Conservation (phyloP, 495 filamentous ascomycete genomes). For the Penicillium argentinense region DNA sequence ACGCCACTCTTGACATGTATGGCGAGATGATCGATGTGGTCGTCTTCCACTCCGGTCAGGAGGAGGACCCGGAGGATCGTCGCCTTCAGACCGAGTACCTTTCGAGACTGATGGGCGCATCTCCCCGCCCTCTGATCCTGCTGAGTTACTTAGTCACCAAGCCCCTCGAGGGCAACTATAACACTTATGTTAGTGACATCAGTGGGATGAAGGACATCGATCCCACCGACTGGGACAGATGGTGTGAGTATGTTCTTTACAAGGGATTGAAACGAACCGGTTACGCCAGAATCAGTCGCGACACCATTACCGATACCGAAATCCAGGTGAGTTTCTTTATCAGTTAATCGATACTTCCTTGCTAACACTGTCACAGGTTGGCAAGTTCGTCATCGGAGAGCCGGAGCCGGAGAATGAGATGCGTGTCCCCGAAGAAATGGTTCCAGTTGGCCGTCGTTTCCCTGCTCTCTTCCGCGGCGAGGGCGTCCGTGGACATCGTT, state of each 20-base stretch:
- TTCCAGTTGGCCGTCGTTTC: conserved; percentile 77
- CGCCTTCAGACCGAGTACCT: conserved; percentile 86
- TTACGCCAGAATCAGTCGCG: conserved; percentile 85
- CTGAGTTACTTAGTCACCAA: conserved; percentile 91
- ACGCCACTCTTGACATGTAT: conserved; percentile 92
- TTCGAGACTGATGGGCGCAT: conserved; percentile 81
- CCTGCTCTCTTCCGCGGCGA: conserved; percentile 83
- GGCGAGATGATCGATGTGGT: conserved; percentile 89
- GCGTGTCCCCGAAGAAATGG: conserved; percentile 62
- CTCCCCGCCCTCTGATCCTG: conserved; percentile 77
- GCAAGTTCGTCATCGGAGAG: conserved; percentile 88
- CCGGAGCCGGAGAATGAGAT: conserved; percentile 58
- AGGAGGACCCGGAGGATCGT: conserved; percentile 94
- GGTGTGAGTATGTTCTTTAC: conserved; percentile 99
- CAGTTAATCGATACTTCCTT: not conserved
- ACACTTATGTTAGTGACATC: conserved; percentile 84
- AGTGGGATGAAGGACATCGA: conserved; percentile 97
- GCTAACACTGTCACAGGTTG: conserved; percentile 55
- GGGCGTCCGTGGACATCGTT: conserved; percentile 85
- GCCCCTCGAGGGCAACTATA: conserved; percentile 92
- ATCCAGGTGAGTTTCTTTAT: conserved; percentile 67
- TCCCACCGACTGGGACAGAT: conserved; percentile 89
- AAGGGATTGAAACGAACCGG: conserved; percentile 84
- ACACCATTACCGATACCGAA: conserved; percentile 96
- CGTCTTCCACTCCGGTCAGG: conserved; percentile 98